Evolutionary conservation across 169 alveolate genomes (phyloP), one percentile per base, ranked within the genome.

Genomic region (Cytauxzoon felis): DNA sequence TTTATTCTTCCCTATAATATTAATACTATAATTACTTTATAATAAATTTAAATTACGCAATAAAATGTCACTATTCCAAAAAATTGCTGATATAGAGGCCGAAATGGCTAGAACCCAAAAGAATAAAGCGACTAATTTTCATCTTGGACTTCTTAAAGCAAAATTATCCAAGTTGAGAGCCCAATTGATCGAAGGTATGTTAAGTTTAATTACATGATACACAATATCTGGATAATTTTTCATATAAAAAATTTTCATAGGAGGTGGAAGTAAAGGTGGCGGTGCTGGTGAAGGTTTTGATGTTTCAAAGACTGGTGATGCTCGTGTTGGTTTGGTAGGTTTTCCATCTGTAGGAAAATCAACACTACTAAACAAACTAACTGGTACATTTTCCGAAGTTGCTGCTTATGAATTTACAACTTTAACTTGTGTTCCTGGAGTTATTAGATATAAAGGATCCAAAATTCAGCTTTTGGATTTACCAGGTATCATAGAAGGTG

Each of bases 391-490:
- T 70, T 95, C 99, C 16, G 99, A 97, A 80, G 96, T 92, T 5
- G 99, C 99, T 16, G 98, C 97, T 26, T 96, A 97, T 78, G 99
- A 97, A 80, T 97, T 97, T 81, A 97, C 99, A 13, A 97, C 99
- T 0, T 88, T 97, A 49, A 96, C 99, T 9, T 96, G 99, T 79
- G 98, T 97, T 36, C 99, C 99, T 11, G 99, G 99, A 3, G 84
- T 82, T 13, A 72, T 90, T 43, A 70, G 73, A 34, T 87, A 90
- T 64, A 94, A 94, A 73, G 99, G 99, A 23, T 97, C 98, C 0
- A 93, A 94, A 81, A 91, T 96, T 45, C 95, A 96, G 83, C 84
- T 96, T 62, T 87, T 96, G 23, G 99, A 96, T 88, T 87, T 96
- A 23, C 99, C 99, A 16, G 99, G 99, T 50, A 82, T 79, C 45